These are phyloP conservation scores for Aegilops umbellulata DNA, from an alignment of 176 grass and related monocot species.

Conservation along the genomic window DNA sequence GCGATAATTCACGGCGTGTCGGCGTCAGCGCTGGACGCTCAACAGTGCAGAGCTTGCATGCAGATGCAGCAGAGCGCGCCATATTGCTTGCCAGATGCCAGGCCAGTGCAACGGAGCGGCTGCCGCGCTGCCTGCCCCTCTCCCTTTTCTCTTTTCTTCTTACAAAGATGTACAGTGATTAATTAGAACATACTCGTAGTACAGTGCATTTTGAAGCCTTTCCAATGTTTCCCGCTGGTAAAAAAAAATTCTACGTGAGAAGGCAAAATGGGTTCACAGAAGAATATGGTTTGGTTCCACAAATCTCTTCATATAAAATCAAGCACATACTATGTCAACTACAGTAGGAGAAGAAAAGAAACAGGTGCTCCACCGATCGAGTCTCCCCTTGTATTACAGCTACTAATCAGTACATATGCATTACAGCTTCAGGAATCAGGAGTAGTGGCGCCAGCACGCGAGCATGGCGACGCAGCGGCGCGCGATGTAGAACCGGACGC, in stretches of 20 bases:
- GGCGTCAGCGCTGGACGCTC: background rate
- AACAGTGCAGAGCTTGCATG: constrained; percentile 9
- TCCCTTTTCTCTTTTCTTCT: too few species aligned
- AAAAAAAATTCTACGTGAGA: background rate
- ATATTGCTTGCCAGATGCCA: background rate
- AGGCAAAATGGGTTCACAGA: background rate
- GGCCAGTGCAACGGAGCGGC: background rate
- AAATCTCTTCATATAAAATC: background rate
- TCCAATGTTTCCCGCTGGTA: background rate
- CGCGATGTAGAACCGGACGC: constrained; percentile 55
- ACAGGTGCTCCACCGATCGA: background rate
- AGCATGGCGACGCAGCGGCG: constrained; percentile 69
- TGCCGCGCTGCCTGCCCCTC: background rate
- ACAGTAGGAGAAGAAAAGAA: background rate
- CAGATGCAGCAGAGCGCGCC: constrained; percentile 15
- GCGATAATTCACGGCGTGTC: constrained; percentile 17
- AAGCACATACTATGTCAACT: background rate
- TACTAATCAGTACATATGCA: background rate
- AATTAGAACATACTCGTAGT: background rate
- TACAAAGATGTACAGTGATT: background rate
- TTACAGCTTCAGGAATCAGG: constrained; percentile 6
- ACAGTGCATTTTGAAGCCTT: background rate
- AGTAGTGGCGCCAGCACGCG: constrained; percentile 48
- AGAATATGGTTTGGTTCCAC: background rate
- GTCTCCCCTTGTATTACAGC: background rate